A percentile compares a stretch with the other conserved stretches of the same genome.
Conservation (phyloP, 1,139 yeast species). For the Candida neerlandica region DNA sequence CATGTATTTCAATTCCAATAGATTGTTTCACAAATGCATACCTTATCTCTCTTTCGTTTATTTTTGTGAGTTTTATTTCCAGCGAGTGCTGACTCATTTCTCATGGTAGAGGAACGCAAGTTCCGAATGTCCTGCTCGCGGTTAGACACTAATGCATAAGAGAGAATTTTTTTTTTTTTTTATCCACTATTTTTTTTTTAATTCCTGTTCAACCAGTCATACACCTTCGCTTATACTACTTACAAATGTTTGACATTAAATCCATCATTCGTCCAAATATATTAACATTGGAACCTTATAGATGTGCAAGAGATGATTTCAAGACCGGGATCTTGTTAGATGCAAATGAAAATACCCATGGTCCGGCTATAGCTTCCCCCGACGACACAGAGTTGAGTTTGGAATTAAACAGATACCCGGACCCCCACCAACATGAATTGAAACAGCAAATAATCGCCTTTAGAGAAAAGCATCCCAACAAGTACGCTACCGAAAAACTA, state of each 20-base stretch:
- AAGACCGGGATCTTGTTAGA: conserved; percentile 84
- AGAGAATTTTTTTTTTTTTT: not conserved
- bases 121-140: not conserved
- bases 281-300: conserved; percentile 76
- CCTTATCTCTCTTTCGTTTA: not conserved
- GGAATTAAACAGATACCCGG: conserved; percentile 89
- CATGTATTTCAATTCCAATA: not conserved
- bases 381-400: conserved; percentile 31
- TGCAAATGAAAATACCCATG: conserved; percentile 95
- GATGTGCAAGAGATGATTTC: conserved; percentile 95
- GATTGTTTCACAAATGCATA: not conserved
- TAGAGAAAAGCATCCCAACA: conserved; percentile 57
- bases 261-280: conserved; percentile 83
- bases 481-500: conserved; percentile 30
- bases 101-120: not conserved
- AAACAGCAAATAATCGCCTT: conserved; percentile 71
- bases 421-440: conserved; percentile 87
- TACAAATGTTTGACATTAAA: conserved; percentile 53
- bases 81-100: conserved; percentile 2
- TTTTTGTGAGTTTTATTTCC: not conserved
- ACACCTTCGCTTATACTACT: not conserved
- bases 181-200: not conserved
- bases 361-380: conserved; percentile 62
- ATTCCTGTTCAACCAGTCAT: not conserved
- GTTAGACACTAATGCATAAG: not conserved